These are phyloP conservation scores for Claviceps sp. DNA, from an alignment of 2,329 filamentous ascomycete species.

Conservation along the genomic window DNA sequence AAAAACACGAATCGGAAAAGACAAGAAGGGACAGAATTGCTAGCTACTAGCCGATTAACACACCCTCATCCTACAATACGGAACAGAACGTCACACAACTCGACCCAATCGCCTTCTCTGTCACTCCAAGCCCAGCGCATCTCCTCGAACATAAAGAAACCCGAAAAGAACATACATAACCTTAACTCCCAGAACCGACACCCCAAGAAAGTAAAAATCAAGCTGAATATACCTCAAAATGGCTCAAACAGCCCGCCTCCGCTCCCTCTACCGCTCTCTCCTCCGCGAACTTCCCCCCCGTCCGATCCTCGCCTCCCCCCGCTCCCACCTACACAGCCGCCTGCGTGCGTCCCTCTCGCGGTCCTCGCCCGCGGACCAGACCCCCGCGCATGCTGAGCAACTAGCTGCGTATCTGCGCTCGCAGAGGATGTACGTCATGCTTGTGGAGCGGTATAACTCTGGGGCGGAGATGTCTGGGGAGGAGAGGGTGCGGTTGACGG, in stretches of 20 bases:
- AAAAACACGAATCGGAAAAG: too few species aligned
- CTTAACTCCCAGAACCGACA: too few species aligned
- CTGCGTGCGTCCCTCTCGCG: constrained; percentile 17
- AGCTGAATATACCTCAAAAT: background rate
- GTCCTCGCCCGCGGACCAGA: constrained; percentile 11
- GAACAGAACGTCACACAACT: too few species aligned
- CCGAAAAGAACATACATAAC: too few species aligned
- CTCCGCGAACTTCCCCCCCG: constrained; percentile 79
- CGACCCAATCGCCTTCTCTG: too few species aligned
- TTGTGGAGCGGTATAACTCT: constrained; percentile 88
- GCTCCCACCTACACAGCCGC: constrained; percentile 36
- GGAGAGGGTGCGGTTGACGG: constrained; percentile 72
- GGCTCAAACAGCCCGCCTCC: constrained; percentile 32
- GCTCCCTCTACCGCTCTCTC: constrained; percentile 74
- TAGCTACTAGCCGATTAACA: too few species aligned
- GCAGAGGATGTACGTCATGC: constrained; percentile 69
- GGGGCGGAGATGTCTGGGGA: constrained; percentile 78
- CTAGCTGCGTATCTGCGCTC: constrained; percentile 67
- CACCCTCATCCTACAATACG: too few species aligned
- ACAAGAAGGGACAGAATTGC: too few species aligned
- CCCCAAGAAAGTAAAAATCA: background rate
- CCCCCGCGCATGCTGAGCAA: constrained; percentile 46
- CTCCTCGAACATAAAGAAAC: too few species aligned
- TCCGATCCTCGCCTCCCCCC: constrained; percentile 37
- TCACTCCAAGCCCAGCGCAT: too few species aligned